phyloP scores from a whole-genome alignment of 2,329 filamentous ascomycete species.

The Akanthomyces dipterigenus region DNA sequence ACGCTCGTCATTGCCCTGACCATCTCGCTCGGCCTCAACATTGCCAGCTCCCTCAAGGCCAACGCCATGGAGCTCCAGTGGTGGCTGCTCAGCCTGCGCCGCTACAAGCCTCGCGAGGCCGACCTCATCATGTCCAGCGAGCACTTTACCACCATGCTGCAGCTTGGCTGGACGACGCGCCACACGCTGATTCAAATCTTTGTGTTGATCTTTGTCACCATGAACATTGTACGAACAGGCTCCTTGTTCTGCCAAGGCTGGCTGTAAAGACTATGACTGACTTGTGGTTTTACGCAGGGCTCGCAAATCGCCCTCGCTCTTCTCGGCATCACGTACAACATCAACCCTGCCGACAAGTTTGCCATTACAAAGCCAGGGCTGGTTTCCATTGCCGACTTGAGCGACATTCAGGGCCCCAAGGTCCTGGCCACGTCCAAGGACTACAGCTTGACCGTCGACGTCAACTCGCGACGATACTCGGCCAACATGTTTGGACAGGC shows the following conservation, averaged over 20 bases:
- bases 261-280: neutral
- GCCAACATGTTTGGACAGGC: constrained; percentile 29
- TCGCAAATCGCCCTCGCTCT: constrained; percentile 37
- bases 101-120: constrained; percentile 29
- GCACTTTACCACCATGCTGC: constrained; percentile 19
- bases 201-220: constrained; percentile 17
- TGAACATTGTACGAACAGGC: constrained; percentile 18
- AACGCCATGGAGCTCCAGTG: constrained; percentile 39
- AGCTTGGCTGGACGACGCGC: constrained; percentile 16
- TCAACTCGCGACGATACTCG: constrained; percentile 13
- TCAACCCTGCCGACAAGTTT: constrained; percentile 29
- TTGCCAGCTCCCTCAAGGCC: constrained; percentile 35
- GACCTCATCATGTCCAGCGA: constrained; percentile 20
- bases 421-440: constrained; percentile 32
- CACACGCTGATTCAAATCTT: constrained; percentile 16
- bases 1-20: constrained; percentile 36
- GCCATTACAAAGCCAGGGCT: constrained; percentile 27
- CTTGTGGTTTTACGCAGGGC: constrained; percentile 20
- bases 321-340: constrained; percentile 35
- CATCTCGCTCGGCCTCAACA: constrained; percentile 35
- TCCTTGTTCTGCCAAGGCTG: neutral
- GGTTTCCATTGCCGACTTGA: constrained; percentile 31
- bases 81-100: constrained; percentile 34
- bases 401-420: constrained; percentile 25
- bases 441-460: constrained; percentile 14